These are phyloP conservation scores for Termitomyces sp. DNA, from an alignment of 1,284 basidiomycete genomes.

Conservation along the genomic window DNA sequence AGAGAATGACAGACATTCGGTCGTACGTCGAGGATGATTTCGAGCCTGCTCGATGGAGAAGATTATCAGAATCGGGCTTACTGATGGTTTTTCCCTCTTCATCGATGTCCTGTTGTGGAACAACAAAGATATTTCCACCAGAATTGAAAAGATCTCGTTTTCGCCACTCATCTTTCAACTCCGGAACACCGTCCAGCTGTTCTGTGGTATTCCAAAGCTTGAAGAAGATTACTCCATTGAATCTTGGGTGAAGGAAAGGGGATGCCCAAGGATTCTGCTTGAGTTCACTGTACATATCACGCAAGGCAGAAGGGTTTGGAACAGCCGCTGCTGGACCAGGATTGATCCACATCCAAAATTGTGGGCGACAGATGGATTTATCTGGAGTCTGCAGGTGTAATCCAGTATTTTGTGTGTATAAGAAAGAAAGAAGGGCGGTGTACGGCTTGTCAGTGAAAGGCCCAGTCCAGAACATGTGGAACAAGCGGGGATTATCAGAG, in stretches of 20 bases:
- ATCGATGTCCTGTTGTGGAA: constrained; percentile 26
- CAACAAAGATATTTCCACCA: constrained; percentile 57
- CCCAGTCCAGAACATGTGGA: constrained; percentile 86
- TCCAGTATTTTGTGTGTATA: constrained; percentile 79
- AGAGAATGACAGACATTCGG: constrained; percentile 75
- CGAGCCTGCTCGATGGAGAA: constrained; percentile 73
- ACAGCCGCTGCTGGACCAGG: constrained; percentile 67
- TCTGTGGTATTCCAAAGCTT: constrained; percentile 90
- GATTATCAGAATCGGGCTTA: constrained; percentile 31
- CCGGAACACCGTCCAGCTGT: constrained; percentile 76
- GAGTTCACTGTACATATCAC: constrained; percentile 66
- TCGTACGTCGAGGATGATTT: constrained; percentile 74
- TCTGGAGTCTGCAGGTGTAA: constrained; percentile 44
- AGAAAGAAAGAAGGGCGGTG: constrained; percentile 71
- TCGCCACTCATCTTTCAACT: constrained; percentile 77
- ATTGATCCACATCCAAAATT: constrained; percentile 90
- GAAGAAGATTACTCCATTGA: constrained; percentile 78
- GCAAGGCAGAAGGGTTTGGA: constrained; percentile 64
- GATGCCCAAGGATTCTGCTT: constrained; percentile 79
- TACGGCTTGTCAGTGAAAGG: constrained; percentile 85
- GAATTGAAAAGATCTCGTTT: constrained; percentile 67
- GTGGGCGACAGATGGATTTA: constrained; percentile 55
- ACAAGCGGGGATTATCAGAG: constrained; percentile 64
- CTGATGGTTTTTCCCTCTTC: constrained; percentile 1
- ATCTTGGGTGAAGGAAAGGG: constrained; percentile 78